Evolutionary conservation across 2,329 filamentous ascomycete species (phyloP), one percentile per base, ranked within the genome.

Genomic region (Hymenoscyphus repandus): DNA sequence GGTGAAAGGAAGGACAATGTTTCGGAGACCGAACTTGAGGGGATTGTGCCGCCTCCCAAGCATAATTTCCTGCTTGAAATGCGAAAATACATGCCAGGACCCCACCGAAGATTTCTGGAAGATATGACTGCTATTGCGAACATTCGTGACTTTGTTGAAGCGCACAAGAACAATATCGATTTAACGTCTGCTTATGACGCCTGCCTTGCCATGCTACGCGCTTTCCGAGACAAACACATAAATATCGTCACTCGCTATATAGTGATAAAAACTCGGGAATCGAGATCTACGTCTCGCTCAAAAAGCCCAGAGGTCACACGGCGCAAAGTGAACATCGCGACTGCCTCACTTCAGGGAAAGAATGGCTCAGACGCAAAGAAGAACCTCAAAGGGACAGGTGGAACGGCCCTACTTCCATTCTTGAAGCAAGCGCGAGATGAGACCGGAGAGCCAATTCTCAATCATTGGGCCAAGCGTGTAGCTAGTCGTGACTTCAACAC

Each of bases 21-120:
- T 20, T 68, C 69, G 4, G 75, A 75, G 33, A 73, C 74, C 46
- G 77, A 78, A 39, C 63, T 65, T 13, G 69, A 69, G 18, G 70
- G 70, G 11, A 71, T 72, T 48, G 65, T 70, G 1, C 72, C 74
- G 33, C 73, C 77, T 20, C 77, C 82, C 5, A 76, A 79, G 37
- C 83, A 96, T 71, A 95, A 93, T 64, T 99, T 99, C 72, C 92
- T 99, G 65, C 83, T 88, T 64, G 93, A 99, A 58, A 99, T 99
- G 93, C 86, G 92, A 52, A 80, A 80, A 41, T 99, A 99, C 71
- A 99, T 99, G 93, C 93, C 93, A 0, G 92, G 90, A 0, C 82
- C 87, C 0, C 93, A 99, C 65, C 86, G 90, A 3, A 84, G 88
- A 37, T 99, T 99, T 71, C 77, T 99, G 3, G 79, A 87, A 57